Evolutionary conservation across 2,329 filamentous ascomycete species (phyloP), one percentile per base, ranked within the genome.

Genomic region (Scedosporium aurantiacum): DNA sequence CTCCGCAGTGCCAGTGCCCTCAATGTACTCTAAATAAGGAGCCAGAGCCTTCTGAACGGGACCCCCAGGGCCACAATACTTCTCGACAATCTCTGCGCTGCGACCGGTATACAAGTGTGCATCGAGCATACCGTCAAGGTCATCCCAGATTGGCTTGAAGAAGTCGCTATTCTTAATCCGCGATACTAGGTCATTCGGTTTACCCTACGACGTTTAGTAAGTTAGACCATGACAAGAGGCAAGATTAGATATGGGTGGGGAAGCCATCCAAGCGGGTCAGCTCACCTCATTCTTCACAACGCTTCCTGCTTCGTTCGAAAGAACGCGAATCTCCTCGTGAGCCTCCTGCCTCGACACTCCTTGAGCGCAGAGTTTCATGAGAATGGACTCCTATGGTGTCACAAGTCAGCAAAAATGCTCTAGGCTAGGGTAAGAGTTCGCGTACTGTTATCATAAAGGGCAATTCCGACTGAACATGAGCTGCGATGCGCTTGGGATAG

Each of bases 241-340:
- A 12, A 12, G 3, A 37, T 14, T 37, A 12, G 12, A 37, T 1
- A 12, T 37, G 32, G 32, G 14, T 2, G 32, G 32, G 32, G 10
- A 37, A 37, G 10, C 10, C 10, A 3, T 8, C 32, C 3, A 12
- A n/a, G n/a, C n/a, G 32, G 28, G 28, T 37, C 4, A 1, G 10
- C 32, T 37, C 3, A 37, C 32, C 32, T 80, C 73, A 52, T 75
- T 67, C 71, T 80, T 79, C 32, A 80, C 78, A 47, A 87, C 84
- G 37, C 80, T 78, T 52, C 80, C 82, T 0, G 91, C 90, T 74
- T 95, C 79, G 75, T 91, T 88, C 2, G 83, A 89, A 54, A 96
- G 80, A 1, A 96, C 88, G 6, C 88, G 87, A 68, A 96, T 92
- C 73, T 93, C 78, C 76, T 96, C 91, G 74, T 96, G 91, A 1